phyloP scores from a whole-genome alignment of 495 filamentous ascomycete species.

The Aspergillus leporis region DNA sequence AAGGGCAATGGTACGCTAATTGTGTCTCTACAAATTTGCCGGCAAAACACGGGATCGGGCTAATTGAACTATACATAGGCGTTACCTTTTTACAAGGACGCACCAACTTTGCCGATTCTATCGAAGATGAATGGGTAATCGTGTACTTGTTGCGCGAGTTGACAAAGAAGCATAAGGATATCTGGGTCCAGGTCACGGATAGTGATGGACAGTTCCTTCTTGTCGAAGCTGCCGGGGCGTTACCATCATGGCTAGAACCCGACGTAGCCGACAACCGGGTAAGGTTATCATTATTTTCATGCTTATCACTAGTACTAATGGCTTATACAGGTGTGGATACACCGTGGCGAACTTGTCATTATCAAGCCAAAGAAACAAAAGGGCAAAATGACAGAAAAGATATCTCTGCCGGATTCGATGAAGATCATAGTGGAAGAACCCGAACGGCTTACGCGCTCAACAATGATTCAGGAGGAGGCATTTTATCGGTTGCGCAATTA shows the following conservation, averaged over 20 bases:
- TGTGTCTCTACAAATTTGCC: not conserved
- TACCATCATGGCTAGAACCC: slow-evolving; percentile 90
- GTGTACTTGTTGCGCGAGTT: slow-evolving; percentile 87
- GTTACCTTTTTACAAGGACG: slow-evolving; percentile 60
- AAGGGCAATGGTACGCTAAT: slow-evolving; percentile 56
- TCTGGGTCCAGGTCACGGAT: slow-evolving; percentile 84
- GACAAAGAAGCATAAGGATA: slow-evolving; percentile 66
- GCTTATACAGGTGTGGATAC: slow-evolving; percentile 65
- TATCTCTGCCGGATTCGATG: slow-evolving; percentile 62
- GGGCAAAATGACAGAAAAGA: slow-evolving; percentile 40
- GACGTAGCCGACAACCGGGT: slow-evolving; percentile 85
- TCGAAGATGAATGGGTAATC: slow-evolving; percentile 97
- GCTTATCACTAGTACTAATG: slow-evolving; percentile 2
- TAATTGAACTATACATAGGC: slow-evolving; percentile 27
- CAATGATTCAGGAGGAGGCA: slow-evolving; percentile 79
- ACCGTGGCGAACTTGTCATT: slow-evolving; percentile 70
- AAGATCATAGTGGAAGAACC: slow-evolving; percentile 54
- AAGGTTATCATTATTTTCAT: slow-evolving; percentile 14
- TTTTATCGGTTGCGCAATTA: slow-evolving; percentile 86
- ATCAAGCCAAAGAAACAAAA: slow-evolving; percentile 58
- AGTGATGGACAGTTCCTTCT: slow-evolving; percentile 94
- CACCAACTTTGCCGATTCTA: slow-evolving; percentile 87
- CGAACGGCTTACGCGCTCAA: slow-evolving; percentile 58
- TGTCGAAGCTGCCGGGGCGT: slow-evolving; percentile 85
- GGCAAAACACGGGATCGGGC: not conserved